Percentiles rank a stretch among this genome's conserved stretches.
Evolutionary conservation across 2,329 filamentous ascomycete genomes (phyloP).

Genomic region (Verticillium nonalfalfae): DNA sequence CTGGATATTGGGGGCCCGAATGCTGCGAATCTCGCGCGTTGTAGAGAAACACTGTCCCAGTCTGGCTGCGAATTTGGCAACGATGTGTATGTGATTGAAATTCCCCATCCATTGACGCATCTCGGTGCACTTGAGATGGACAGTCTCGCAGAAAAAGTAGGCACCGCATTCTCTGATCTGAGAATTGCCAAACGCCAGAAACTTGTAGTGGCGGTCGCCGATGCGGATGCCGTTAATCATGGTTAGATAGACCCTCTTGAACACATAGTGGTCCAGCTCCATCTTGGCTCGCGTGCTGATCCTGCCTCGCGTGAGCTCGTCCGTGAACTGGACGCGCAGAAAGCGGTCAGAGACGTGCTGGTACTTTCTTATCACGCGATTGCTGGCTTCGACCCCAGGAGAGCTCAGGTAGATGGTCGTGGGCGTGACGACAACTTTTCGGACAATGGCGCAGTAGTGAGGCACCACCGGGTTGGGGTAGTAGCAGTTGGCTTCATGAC

Average conservation of each 20-base stretch:
- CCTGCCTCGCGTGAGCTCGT: slow-evolving; percentile 61
- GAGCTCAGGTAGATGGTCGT: slow-evolving; percentile 74
- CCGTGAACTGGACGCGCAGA: slow-evolving; percentile 81
- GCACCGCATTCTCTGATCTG: slow-evolving; percentile 89
- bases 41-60: slow-evolving; percentile 96
- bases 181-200: slow-evolving; percentile 91
- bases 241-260: slow-evolving; percentile 64
- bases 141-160: slow-evolving; percentile 80
- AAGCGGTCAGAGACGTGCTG: slow-evolving; percentile 68
- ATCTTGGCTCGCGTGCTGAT: slow-evolving; percentile 50
- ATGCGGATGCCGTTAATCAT: slow-evolving; percentile 75
- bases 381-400: slow-evolving; percentile 78
- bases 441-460: slow-evolving; percentile 66
- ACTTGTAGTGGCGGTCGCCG: slow-evolving; percentile 76
- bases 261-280: slow-evolving; percentile 61
- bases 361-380: slow-evolving; percentile 75
- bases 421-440: slow-evolving; percentile 76
- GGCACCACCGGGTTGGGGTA: slow-evolving; percentile 50
- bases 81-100: slow-evolving; percentile 70
- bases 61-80: slow-evolving; percentile 87
- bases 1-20: slow-evolving; percentile 50
- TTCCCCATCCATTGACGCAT: slow-evolving; percentile 86
- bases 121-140: slow-evolving; percentile 60
- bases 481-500: slow-evolving; percentile 41
- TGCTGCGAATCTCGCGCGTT: slow-evolving; percentile 65